Conservation (phyloP, 2,329 filamentous ascomycete genomes). For the Sarocladium oryzae region DNA sequence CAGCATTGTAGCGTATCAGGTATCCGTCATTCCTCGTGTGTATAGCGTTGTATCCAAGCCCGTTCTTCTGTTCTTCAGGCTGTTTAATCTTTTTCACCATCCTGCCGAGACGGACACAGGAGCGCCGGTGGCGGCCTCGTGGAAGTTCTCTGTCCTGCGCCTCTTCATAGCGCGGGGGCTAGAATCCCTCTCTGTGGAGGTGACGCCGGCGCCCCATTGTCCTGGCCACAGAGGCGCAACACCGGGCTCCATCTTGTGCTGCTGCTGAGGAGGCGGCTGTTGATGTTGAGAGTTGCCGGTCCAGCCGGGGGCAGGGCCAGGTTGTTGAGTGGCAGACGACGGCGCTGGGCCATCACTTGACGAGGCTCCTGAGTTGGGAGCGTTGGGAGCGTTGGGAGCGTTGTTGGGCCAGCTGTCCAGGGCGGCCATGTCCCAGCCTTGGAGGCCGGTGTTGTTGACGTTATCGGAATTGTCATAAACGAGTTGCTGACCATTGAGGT, state of each 20-base stretch:
- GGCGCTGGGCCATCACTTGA: not conserved
- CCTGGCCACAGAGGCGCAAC: slow-evolving; percentile 9
- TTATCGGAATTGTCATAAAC: slow-evolving; percentile 25
- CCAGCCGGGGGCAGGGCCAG: slow-evolving; percentile 10
- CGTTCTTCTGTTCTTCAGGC: not conserved
- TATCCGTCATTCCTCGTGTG: no score
- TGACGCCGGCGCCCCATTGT: slow-evolving; percentile 15
- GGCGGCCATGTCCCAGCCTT: slow-evolving; percentile 31
- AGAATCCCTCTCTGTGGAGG: slow-evolving; percentile 21
- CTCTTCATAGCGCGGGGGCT: slow-evolving; percentile 32
- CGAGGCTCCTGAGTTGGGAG: slow-evolving; percentile 11
- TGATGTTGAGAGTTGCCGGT: slow-evolving; percentile 11
- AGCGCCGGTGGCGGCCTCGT: not conserved
- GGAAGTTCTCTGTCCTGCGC: slow-evolving; percentile 18
- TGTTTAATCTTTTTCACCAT: not conserved
- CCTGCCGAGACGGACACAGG: not conserved
- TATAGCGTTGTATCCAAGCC: no score
- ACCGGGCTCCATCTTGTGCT: not conserved
- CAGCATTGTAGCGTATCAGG: no score
- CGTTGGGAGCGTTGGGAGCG: slow-evolving; percentile 17
- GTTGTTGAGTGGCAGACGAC: slow-evolving; percentile 2
- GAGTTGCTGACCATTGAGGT: slow-evolving; percentile 23
- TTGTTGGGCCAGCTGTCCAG: slow-evolving; percentile 27
- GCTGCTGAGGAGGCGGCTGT: slow-evolving; percentile 5
- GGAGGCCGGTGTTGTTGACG: slow-evolving; percentile 24